Evolutionary conservation across 2,329 filamentous ascomycete species (phyloP).

Genomic region (Fragosphaeria purpurea): DNA sequence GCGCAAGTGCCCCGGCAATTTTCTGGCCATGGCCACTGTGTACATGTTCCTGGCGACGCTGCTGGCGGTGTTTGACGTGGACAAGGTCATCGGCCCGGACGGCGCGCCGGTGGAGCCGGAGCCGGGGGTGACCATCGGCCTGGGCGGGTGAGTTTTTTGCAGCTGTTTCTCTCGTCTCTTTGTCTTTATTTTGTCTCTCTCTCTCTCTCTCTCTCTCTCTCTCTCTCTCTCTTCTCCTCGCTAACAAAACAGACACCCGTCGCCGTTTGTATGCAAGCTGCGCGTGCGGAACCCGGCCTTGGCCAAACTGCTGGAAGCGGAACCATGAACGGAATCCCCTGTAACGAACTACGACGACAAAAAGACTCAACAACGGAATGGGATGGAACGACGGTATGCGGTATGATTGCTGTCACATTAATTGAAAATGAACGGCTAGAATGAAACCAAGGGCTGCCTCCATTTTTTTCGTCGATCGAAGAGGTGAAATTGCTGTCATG

Average conservation of each 20-base stretch:
- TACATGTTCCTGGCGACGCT: slow-evolving; percentile 31
- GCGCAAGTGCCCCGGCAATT: slow-evolving; percentile 39
- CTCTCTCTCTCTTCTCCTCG: not conserved
- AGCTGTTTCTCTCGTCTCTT: not conserved
- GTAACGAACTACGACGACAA: not conserved
- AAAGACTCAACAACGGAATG: not conserved
- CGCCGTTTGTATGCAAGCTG: slow-evolving; percentile 13
- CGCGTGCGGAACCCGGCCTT: slow-evolving; percentile 5
- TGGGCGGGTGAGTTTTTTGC: slow-evolving; percentile 12
- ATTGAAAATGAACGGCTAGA: too few relatives aligned
- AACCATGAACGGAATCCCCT: not conserved
- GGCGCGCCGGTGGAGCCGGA: slow-evolving; percentile 13
- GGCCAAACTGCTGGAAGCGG: slow-evolving; percentile 2
- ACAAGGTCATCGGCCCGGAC: slow-evolving; percentile 12
- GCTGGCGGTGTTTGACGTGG: slow-evolving; percentile 20
- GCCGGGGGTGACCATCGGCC: slow-evolving; percentile 13
- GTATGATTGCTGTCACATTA: too few relatives aligned
- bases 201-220: not conserved
- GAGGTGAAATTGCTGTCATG: too few relatives aligned
- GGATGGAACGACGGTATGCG: too few relatives aligned
- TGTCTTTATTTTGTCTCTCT: not conserved
- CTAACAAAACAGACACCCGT: slow-evolving; percentile 11
- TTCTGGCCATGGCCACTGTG: slow-evolving; percentile 35
- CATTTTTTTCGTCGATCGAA: too few relatives aligned
- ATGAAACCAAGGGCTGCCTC: too few relatives aligned